Evolutionary conservation across 129 eudicot genomes (phyloP), one percentile per base, ranked within the genome.

Genomic region (Dittrichia graveolens): DNA sequence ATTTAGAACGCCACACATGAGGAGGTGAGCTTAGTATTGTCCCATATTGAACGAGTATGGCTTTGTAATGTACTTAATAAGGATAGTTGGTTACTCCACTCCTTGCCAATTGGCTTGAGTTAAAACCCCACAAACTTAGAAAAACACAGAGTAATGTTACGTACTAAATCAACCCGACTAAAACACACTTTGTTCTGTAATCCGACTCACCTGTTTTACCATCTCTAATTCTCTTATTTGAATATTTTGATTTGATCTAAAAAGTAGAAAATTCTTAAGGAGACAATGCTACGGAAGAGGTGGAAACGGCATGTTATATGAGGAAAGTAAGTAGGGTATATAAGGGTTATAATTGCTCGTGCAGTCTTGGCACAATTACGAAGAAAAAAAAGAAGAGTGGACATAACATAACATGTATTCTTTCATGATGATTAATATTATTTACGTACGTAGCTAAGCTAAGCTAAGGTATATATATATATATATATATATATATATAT

Each of bases 241-340:
- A 18, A 4, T 43, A 5, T 35, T 34, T 31, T 15, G 35, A 11
- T 15, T 37, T 4, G 37, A 40, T 12, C 7, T 24, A 5, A 10
- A 31, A 14, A 43, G 47, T 8, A 34, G 19, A 35, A 46, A 44
- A 8, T 5, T 3, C 47, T 9, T 8, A 8, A 50, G 35, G 69
- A 7, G 73, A 55, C 73, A 65, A 14, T 19, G 75, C 69, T 46
- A 47, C 69, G 52, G 52, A 76, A 67, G 75, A 67, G 38, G 61
- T 76, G 80, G 80, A 67, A 76, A 35, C 57, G 34, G 49, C 75
- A 77, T 76, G 80, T 58, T 76, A 68, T 57, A 76, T 67, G 43
- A 38, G 53, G 61, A 60, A 47, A 76, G 68, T 16, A 47, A 58
- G 80, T 76, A 67, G 80, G 80, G 61, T 42, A 75, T 34, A 53